These are phyloP conservation scores for Mortierella alpina DNA, from an alignment of 192 early-diverging fungal genomes.

Conservation along the genomic window DNA sequence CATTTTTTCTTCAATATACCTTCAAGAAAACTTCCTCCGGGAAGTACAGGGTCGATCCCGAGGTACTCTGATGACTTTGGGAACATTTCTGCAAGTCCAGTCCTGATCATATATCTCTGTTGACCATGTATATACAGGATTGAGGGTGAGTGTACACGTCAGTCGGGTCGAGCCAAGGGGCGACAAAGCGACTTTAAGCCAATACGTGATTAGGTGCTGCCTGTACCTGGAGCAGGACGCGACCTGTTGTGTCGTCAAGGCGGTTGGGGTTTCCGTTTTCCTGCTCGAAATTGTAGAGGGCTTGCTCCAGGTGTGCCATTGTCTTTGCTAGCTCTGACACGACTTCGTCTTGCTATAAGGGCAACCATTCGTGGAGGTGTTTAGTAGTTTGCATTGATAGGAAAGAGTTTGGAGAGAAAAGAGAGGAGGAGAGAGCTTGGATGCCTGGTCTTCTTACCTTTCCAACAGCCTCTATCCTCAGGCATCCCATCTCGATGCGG, in stretches of 20 bases:
- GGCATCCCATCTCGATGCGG: slow-evolving; percentile 49
- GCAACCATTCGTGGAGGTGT: not conserved
- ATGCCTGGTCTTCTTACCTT: not conserved
- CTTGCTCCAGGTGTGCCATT: slow-evolving; percentile 20
- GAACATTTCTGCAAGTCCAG: slow-evolving; percentile 42
- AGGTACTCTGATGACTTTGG: slow-evolving; percentile 50
- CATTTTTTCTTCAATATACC: not conserved
- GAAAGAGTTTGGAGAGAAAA: not conserved
- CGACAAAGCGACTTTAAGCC: not conserved
- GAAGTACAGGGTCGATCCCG: slow-evolving; percentile 17
- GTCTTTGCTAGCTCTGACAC: slow-evolving; percentile 13
- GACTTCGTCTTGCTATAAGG: slow-evolving; percentile 26
- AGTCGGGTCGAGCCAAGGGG: not conserved
- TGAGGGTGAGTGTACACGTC: not conserved
- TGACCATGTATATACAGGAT: not conserved
- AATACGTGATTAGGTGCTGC: not conserved
- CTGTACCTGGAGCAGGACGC: slow-evolving; percentile 11
- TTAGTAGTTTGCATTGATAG: not conserved
- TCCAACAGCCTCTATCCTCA: slow-evolving; percentile 49
- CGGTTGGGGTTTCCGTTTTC: slow-evolving; percentile 7
- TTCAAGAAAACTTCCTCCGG: slow-evolving; percentile 30
- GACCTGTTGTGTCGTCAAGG: slow-evolving; percentile 20
- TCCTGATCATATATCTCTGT: slow-evolving; percentile 42
- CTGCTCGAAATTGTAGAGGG: slow-evolving; percentile 20
- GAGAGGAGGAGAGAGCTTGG: not conserved